Conservation (phyloP, 495 filamentous ascomycete genomes). For the Aspergillus asperescens region DNA sequence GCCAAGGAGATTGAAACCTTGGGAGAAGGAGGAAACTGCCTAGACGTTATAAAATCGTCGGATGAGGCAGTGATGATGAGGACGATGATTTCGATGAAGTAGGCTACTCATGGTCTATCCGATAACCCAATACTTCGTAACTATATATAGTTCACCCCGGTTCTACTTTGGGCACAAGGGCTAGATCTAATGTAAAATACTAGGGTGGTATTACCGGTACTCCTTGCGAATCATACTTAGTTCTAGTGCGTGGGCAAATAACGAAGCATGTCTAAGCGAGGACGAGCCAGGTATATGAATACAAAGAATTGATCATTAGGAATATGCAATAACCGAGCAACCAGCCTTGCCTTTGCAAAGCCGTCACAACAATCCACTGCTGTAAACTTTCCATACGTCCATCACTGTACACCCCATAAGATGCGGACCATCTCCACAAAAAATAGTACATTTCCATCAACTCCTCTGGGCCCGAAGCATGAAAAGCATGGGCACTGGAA, state of each 20-base stretch:
- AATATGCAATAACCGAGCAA: constrained; percentile 12
- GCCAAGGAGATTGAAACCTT: constrained; percentile 65
- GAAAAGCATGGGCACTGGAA: background rate
- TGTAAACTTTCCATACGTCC: constrained; percentile 10
- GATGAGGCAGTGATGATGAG: background rate
- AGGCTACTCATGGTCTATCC: background rate
- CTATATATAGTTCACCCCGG: background rate
- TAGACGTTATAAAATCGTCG: background rate
- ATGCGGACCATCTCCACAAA: constrained; percentile 21
- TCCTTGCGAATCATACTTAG: too few relatives aligned
- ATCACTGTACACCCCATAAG: constrained; percentile 17
- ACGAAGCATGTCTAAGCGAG: background rate
- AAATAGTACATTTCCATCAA: constrained; percentile 8
- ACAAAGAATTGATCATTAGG: constrained; percentile 2
- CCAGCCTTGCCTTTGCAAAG: constrained; percentile 16
- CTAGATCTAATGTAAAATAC: too few relatives aligned
- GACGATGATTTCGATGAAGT: too few relatives aligned
- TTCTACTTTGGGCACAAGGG: background rate
- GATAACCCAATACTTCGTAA: background rate
- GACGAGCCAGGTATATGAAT: background rate
- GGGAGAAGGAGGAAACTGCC: constrained; percentile 54
- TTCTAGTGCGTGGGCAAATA: background rate
- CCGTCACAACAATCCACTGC: constrained; percentile 14
- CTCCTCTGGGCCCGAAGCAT: background rate
- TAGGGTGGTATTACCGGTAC: too few relatives aligned